Percentiles rank a stretch among this genome's conserved stretches.
phyloP scores from a whole-genome alignment of 2,329 filamentous ascomycete species.

The Sporothrix curviconia region DNA sequence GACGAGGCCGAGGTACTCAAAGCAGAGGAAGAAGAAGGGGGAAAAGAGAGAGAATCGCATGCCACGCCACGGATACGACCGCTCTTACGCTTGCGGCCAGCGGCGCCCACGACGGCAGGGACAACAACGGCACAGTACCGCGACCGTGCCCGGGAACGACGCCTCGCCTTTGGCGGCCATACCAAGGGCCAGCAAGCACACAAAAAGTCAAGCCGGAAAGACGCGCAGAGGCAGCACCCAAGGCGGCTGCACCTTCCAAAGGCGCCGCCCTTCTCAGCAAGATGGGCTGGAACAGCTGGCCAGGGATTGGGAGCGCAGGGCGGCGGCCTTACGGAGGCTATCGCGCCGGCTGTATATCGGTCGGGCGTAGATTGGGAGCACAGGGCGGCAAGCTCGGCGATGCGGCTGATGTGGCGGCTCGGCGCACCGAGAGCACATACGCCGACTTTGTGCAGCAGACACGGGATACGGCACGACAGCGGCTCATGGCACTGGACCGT shows the following conservation, averaged over 20 bases:
- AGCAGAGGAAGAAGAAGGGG: background rate
- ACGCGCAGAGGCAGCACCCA: conserved; percentile 20
- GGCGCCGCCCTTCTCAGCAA: conserved; percentile 63
- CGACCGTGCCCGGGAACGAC: conserved; percentile 62
- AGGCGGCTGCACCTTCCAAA: conserved; percentile 45
- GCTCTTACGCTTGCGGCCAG: conserved; percentile 6
- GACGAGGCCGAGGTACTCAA: conserved; percentile 14
- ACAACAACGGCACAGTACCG: conserved; percentile 40
- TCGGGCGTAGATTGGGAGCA: conserved; percentile 62
- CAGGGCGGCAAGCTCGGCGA: conserved; percentile 64
- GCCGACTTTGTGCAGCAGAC: conserved; percentile 57
- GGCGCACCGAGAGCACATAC: conserved; percentile 51
- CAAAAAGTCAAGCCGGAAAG: background rate
- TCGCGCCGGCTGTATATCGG: conserved; percentile 58
- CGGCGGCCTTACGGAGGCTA: conserved; percentile 56
- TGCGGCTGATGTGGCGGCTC: conserved; percentile 56
- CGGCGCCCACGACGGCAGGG: conserved; percentile 11
- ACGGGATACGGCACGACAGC: conserved; percentile 59
- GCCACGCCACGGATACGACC: conserved; percentile 16
- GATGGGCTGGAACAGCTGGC: conserved; percentile 64
- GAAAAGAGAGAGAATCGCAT: background rate
- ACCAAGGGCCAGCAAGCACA: background rate
- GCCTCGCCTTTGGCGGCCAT: conserved; percentile 45
- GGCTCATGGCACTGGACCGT: conserved; percentile 32
- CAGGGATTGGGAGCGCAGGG: conserved; percentile 58